Conservation (phyloP, 495 filamentous ascomycete genomes). For the Neurospora sp. region DNA sequence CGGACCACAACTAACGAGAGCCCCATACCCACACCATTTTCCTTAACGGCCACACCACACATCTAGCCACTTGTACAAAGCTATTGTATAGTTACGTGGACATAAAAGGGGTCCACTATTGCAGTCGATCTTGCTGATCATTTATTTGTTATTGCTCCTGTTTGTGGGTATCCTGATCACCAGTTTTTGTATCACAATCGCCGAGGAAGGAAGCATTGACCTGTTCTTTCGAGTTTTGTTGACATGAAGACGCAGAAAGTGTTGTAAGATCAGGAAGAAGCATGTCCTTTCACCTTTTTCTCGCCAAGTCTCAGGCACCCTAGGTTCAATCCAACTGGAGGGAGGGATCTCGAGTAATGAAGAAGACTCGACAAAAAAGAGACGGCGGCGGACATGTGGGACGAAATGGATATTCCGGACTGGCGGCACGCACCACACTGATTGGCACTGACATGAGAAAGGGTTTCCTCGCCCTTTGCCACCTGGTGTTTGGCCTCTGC, state of each 20-base stretch:
- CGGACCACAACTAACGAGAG: background rate
- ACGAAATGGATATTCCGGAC: background rate
- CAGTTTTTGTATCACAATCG: background rate
- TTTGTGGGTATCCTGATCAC: background rate
- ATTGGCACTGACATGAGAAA: background rate
- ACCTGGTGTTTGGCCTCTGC: background rate
- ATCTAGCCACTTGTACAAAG: background rate
- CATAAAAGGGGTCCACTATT: background rate
- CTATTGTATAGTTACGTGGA: background rate
- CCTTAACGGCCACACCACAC: background rate
- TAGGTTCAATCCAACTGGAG: too few relatives aligned
- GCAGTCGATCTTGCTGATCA: background rate
- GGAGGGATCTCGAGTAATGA: too few relatives aligned
- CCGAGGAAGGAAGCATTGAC: background rate
- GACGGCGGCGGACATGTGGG: background rate
- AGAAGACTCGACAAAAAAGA: background rate
- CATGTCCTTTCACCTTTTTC: too few relatives aligned
- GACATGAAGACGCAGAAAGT: background rate
- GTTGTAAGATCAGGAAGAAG: background rate
- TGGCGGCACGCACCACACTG: background rate
- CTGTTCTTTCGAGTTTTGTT: background rate
- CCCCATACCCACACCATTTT: background rate
- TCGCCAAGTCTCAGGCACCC: too few relatives aligned
- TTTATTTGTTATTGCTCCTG: background rate
- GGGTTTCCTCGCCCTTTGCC: background rate